phyloP scores from a whole-genome alignment of 176 grass and related monocot species.

The Saccharum spontaneum region DNA sequence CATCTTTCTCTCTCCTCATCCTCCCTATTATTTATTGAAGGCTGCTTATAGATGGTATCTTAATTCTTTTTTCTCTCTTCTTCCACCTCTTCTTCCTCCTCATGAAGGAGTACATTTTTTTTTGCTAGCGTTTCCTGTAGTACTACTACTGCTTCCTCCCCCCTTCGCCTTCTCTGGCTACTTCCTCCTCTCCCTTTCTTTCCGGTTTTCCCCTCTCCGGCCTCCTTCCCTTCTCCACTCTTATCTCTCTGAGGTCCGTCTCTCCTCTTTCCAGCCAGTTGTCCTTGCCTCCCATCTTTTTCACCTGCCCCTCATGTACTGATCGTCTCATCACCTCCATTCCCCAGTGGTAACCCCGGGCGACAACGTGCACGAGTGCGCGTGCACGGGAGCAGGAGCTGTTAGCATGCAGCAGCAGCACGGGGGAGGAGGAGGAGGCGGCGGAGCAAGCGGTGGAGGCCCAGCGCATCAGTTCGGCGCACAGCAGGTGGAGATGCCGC shows the following conservation, averaged over 20 bases:
- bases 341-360: constrained; percentile 48
- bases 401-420: constrained; percentile 62
- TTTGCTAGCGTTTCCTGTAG: constrained; percentile 38
- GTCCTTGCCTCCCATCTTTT: constrained; percentile 56
- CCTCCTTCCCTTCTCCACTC: neutral
- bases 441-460: constrained; percentile 21
- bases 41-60: constrained; percentile 59
- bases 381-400: constrained; percentile 25
- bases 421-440: constrained; percentile 12
- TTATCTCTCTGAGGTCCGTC: constrained; percentile 26
- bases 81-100: neutral
- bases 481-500: constrained; percentile 57
- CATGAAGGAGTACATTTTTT: constrained; percentile 24
- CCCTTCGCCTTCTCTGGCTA: constrained; percentile 21
- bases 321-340: constrained; percentile 50
- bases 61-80: constrained; percentile 45
- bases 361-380: constrained; percentile 28
- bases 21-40: constrained; percentile 60
- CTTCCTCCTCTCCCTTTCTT: constrained; percentile 8
- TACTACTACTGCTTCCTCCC: constrained; percentile 27
- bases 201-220: constrained; percentile 10
- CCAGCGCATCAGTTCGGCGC: constrained; percentile 39
- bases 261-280: constrained; percentile 49
- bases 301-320: constrained; percentile 59
- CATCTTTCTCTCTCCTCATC: constrained; percentile 37